phyloP scores from a whole-genome alignment of 2,329 filamentous ascomycete genomes.

The Ceratocystis alfenasii region DNA sequence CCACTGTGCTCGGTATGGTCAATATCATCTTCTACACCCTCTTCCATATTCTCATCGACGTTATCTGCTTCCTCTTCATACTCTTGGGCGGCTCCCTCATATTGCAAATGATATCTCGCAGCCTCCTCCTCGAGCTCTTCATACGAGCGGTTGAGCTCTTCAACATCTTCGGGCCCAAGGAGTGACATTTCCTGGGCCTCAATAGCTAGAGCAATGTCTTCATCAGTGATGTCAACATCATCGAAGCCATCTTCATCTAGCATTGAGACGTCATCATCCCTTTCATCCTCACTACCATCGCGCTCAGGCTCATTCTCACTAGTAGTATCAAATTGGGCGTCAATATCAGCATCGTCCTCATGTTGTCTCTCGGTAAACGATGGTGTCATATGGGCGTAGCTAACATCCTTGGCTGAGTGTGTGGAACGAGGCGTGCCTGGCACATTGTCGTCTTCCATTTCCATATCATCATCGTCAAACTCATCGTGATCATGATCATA shows the following conservation, averaged over 20 bases:
- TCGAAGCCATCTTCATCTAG: constrained; percentile 33
- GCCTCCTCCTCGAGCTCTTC: constrained; percentile 22
- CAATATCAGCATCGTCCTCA: constrained; percentile 30
- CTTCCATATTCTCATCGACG: constrained; percentile 4
- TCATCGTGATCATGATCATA: constrained; percentile 1
- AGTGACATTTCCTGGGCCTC: constrained; percentile 51
- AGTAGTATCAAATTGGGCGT: constrained; percentile 26
- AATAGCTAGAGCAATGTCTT: constrained; percentile 45
- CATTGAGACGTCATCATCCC: constrained; percentile 24
- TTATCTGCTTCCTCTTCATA: constrained; percentile 21
- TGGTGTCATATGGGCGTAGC: constrained; percentile 30
- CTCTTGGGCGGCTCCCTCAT: neutral
- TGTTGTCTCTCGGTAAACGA: constrained; percentile 38
- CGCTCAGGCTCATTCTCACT: neutral
- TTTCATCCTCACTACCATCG: constrained; percentile 19
- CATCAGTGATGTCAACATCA: constrained; percentile 39
- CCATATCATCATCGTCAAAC: constrained; percentile 19
- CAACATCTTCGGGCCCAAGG: constrained; percentile 35
- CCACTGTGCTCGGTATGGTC: too few relatives aligned
- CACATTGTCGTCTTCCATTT: constrained; percentile 19
- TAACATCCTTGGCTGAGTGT: neutral
- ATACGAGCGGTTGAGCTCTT: constrained; percentile 27
- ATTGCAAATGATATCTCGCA: constrained; percentile 9
- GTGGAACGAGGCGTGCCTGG: constrained; percentile 13
- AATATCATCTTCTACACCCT: neutral